Conservation (phyloP, 805 yeast species). For the Cyberlindnera subsufficiens region DNA sequence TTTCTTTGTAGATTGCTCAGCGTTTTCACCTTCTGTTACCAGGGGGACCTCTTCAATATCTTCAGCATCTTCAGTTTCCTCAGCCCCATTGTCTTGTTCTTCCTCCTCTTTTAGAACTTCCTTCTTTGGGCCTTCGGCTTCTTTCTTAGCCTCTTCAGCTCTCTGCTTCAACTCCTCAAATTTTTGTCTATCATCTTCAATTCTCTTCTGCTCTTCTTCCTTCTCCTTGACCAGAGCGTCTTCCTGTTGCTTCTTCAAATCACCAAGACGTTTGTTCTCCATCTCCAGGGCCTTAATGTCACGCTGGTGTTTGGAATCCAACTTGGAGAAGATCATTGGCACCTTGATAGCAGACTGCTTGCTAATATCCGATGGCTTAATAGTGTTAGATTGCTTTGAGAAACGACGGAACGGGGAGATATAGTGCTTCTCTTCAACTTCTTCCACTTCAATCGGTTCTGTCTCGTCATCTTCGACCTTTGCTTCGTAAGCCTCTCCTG, state of each 20-base stretch:
- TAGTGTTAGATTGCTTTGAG: constrained; percentile 3
- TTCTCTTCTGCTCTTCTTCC: constrained; percentile 5
- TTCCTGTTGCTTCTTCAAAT: constrained; percentile 11
- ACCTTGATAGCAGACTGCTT: constrained; percentile 2
- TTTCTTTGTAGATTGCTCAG: neutral
- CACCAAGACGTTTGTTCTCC: constrained; percentile 9
- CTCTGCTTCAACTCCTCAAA: constrained; percentile 11
- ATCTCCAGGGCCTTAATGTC: constrained; percentile 12
- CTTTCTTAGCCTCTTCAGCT: constrained; percentile 9
- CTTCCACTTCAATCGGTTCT: neutral
- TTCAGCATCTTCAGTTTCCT: neutral
- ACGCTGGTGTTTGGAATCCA: constrained; percentile 13
- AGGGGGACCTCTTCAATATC: constrained; percentile 9
- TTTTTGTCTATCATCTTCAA: constrained; percentile 7
- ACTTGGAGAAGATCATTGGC: constrained; percentile 11
- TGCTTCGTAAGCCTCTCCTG: neutral
- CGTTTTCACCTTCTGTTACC: constrained; percentile 3
- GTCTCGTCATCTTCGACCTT: neutral
- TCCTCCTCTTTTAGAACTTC: constrained; percentile 2
- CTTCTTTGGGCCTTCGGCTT: constrained; percentile 12
- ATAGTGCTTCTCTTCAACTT: constrained; percentile 4
- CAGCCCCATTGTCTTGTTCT: constrained; percentile 1
- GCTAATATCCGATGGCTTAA: neutral
- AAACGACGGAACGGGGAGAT: constrained; percentile 14
- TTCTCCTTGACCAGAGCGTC: constrained; percentile 5